Evolutionary conservation across 2,329 filamentous ascomycete genomes (phyloP).

Genomic region (Fusarium guadeloupense): DNA sequence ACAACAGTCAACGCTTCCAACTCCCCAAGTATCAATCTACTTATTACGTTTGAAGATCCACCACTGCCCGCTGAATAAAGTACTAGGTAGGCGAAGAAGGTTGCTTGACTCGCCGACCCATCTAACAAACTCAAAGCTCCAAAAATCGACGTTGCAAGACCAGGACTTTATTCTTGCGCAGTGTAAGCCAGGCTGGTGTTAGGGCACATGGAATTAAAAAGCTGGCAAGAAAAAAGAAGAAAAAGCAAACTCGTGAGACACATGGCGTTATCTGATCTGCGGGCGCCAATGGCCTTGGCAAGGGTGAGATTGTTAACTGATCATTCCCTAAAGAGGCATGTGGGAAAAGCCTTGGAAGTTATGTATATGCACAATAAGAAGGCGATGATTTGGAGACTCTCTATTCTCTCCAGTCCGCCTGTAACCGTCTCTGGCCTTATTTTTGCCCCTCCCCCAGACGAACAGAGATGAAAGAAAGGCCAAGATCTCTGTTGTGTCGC

Average conservation of each 20-base stretch:
- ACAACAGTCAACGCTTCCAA: conserved; percentile 8
- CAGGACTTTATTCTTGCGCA: too few relatives aligned
- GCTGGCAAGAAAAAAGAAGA: too few relatives aligned
- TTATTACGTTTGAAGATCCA: conserved; percentile 39
- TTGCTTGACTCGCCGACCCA: conserved; percentile 1
- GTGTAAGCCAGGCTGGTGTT: too few relatives aligned
- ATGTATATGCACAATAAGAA: neutral
- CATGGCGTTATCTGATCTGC: conserved; percentile 1
- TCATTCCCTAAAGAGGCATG: conserved; percentile 28
- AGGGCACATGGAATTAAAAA: too few relatives aligned
- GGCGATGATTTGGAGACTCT: too few relatives aligned
- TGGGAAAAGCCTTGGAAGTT: conserved; percentile 34
- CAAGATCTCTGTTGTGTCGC: conserved; percentile 21
- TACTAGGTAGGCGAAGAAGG: conserved; percentile 8
- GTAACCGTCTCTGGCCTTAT: conserved; percentile 30
- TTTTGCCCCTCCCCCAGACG: conserved; percentile 35
- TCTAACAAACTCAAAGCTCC: neutral
- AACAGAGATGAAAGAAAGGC: conserved; percentile 3
- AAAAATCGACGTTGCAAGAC: neutral
- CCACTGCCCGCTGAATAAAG: conserved; percentile 26
- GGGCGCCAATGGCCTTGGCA: conserved; percentile 27
- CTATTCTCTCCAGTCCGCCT: conserved; percentile 13
- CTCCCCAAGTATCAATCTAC: conserved; percentile 5
- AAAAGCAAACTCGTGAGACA: neutral
- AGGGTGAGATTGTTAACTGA: conserved; percentile 3